A percentile compares a stretch with the other conserved stretches of the same genome.
Conservation (phyloP, 495 filamentous ascomycete species). For the Penicillium egyptiacum region DNA sequence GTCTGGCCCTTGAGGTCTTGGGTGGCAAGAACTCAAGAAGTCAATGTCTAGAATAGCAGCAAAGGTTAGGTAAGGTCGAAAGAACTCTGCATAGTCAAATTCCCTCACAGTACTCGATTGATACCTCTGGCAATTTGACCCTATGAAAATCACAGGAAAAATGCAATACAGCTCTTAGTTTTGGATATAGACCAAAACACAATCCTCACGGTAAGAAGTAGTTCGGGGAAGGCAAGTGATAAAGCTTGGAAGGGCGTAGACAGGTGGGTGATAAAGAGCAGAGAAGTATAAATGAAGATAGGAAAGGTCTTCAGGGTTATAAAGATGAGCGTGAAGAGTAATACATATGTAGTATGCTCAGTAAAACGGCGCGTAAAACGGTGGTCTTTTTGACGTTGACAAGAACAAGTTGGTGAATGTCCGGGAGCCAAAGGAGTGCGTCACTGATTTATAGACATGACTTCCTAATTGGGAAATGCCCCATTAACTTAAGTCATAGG, state of each 20-base stretch:
- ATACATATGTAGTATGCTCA: neutral
- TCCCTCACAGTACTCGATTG: conserved; percentile 14
- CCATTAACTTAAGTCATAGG: conserved; percentile 2
- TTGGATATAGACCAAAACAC: neutral
- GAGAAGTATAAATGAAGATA: neutral
- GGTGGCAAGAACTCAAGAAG: conserved; percentile 16
- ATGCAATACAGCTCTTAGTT: neutral
- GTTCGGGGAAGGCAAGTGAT: neutral
- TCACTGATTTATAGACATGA: conserved; percentile 21
- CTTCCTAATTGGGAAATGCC: conserved; percentile 21
- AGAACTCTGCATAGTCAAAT: neutral
- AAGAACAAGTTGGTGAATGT: conserved; percentile 6
- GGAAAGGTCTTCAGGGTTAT: neutral
- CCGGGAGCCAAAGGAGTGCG: conserved; percentile 16
- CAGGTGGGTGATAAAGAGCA: neutral
- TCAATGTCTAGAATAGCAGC: conserved; percentile 17
- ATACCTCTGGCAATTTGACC: neutral
- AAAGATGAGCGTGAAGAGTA: neutral
- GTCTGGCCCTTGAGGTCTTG: conserved; percentile 20
- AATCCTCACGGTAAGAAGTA: neutral
- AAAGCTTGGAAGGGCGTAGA: neutral
- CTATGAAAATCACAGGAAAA: neutral
- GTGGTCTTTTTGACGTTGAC: neutral
- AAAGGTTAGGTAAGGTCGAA: conserved; percentile 21
- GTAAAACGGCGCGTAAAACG: neutral